phyloP scores from a whole-genome alignment of 768 basidiomycete genomes.

The Boletus fagicola region DNA sequence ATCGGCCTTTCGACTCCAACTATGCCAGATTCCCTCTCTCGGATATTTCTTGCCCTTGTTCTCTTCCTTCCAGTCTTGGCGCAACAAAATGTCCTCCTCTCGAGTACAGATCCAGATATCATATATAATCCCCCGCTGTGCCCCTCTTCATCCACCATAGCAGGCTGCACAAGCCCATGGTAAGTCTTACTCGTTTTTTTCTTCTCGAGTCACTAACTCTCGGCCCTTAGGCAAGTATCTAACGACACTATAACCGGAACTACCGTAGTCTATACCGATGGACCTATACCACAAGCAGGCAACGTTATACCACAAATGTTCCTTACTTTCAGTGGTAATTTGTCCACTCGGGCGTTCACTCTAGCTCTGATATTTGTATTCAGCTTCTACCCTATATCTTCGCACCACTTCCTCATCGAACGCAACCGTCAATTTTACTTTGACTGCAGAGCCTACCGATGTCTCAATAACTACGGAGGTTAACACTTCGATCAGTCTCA shows the following conservation, averaged over 20 bases:
- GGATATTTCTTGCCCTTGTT: constrained; percentile 12
- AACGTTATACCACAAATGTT: constrained; percentile 58
- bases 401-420: constrained; percentile 45
- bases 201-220: not conserved
- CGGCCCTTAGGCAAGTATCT: constrained; percentile 23
- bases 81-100: constrained; percentile 22
- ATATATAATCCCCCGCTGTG: constrained; percentile 31
- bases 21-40: constrained; percentile 27
- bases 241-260: constrained; percentile 16
- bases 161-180: constrained; percentile 30
- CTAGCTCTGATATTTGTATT: constrained; percentile 3
- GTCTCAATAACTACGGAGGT: constrained; percentile 36
- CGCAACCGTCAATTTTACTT: constrained; percentile 51
- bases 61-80: constrained; percentile 13
- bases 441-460: constrained; percentile 40
- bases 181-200: not conserved
- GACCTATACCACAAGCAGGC: constrained; percentile 41
- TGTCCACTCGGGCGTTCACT: not conserved
- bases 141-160: constrained; percentile 2
- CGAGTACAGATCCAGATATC: constrained; percentile 25
- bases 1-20: constrained; percentile 4
- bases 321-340: constrained; percentile 50
- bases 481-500: constrained; percentile 41
- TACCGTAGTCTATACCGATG: constrained; percentile 36
- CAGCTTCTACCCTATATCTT: constrained; percentile 47